These are phyloP conservation scores for Phylloporus sp. DNA, from an alignment of 768 basidiomycete genomes.

Conservation along the genomic window DNA sequence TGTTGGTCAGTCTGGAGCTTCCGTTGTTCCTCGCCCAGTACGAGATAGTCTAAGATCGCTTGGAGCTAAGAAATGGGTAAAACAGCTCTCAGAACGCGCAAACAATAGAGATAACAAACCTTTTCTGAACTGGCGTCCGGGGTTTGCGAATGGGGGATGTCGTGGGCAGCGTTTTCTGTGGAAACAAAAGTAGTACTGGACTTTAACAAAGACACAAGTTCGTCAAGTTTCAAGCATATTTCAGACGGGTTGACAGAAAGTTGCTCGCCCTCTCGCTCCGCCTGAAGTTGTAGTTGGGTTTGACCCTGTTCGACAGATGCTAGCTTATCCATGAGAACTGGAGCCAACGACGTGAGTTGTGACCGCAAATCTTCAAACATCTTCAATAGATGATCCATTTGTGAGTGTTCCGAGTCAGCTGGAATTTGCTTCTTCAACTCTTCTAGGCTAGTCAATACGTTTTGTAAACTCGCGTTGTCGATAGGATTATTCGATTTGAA, in stretches of 20 bases:
- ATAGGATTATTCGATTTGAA: not conserved
- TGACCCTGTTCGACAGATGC: slow-evolving; percentile 28
- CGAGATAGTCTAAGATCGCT: slow-evolving; percentile 46
- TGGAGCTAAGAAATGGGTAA: slow-evolving; percentile 30
- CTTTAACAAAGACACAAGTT: slow-evolving; percentile 27
- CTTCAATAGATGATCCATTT: slow-evolving; percentile 23
- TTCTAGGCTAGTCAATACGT: slow-evolving; percentile 13
- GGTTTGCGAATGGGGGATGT: not conserved
- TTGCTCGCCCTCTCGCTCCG: slow-evolving; percentile 5
- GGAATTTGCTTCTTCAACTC: slow-evolving; percentile 15
- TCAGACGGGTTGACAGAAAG: slow-evolving; percentile 20
- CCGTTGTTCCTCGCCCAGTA: slow-evolving; percentile 45
- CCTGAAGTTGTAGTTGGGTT: slow-evolving; percentile 15
- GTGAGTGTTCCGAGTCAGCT: slow-evolving; percentile 5
- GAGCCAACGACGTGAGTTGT: slow-evolving; percentile 38
- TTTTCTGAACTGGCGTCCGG: slow-evolving; percentile 14
- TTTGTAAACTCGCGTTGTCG: slow-evolving; percentile 3
- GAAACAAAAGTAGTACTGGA: not conserved
- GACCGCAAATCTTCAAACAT: slow-evolving; percentile 39
- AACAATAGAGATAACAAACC: slow-evolving; percentile 8
- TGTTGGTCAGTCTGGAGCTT: slow-evolving; percentile 58
- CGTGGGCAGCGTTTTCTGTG: not conserved
- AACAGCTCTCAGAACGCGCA: not conserved
- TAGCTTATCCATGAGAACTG: slow-evolving; percentile 34
- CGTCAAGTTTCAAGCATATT: slow-evolving; percentile 38